Conservation (phyloP, 139 green algal genomes). For the Desmodesmus armatus region DNA sequence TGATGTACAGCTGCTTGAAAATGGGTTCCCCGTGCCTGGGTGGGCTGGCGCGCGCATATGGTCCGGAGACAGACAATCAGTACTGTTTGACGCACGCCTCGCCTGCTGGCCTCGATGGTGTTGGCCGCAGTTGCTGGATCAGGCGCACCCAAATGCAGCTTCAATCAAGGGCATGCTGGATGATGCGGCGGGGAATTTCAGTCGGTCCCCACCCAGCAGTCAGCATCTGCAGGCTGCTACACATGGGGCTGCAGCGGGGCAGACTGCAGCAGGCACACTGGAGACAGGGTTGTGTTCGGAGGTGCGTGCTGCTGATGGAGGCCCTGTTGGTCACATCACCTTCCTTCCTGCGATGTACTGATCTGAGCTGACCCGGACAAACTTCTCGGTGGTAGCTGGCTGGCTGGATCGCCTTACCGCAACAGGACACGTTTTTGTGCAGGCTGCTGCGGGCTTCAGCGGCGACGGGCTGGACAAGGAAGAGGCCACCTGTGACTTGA, state of each 20-base stretch:
- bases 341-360: neutral
- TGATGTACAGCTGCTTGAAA: neutral
- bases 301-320: neutral
- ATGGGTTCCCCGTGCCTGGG: neutral
- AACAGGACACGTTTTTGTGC: neutral
- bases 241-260: neutral
- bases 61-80: slow-evolving; percentile 11
- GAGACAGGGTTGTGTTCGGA: neutral
- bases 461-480: slow-evolving; percentile 46
- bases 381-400: neutral
- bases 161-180: slow-evolving; percentile 55
- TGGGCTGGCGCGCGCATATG: neutral
- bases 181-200: slow-evolving; percentile 50
- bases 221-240: neutral
- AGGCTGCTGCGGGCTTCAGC: neutral
- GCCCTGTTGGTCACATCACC: neutral
- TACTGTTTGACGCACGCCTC: neutral
- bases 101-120: too few relatives aligned
- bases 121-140: slow-evolving; percentile 28
- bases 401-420: neutral
- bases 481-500: slow-evolving; percentile 80
- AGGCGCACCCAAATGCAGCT: slow-evolving; percentile 36
- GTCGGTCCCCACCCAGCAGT: neutral
- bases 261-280: neutral
- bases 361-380: neutral